Percentiles rank a stretch among this genome's conserved stretches.
phyloP scores from a whole-genome alignment of 257 asterid genomes.

The Asclepias syriaca region DNA sequence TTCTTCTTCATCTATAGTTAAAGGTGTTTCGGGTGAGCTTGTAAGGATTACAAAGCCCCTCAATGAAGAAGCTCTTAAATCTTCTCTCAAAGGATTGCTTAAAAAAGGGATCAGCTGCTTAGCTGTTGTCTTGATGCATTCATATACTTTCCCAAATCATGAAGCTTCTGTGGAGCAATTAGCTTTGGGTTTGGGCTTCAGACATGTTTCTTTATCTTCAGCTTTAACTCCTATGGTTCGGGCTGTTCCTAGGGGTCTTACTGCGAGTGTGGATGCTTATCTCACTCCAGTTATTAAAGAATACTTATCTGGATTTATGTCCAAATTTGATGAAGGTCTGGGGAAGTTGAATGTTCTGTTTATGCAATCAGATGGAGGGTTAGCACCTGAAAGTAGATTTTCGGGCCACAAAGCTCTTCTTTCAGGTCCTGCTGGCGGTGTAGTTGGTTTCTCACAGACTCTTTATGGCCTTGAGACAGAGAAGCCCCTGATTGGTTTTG shows the following conservation, averaged over 20 bases:
- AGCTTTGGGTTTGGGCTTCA: conserved; percentile 80
- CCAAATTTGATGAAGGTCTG: conserved; percentile 78
- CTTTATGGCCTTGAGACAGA: conserved; percentile 75
- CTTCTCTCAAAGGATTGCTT: conserved; percentile 58
- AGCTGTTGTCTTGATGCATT: conserved; percentile 87
- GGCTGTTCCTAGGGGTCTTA: conserved; percentile 95
- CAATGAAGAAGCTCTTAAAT: conserved; percentile 51
- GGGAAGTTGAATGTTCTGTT: conserved; percentile 73
- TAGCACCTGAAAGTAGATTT: conserved; percentile 90
- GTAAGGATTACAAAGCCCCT: conserved; percentile 76
- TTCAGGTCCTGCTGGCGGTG: conserved; percentile 99
- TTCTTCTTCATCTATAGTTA: conserved; percentile 41
- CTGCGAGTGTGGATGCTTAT: conserved; percentile 96
- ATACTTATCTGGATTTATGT: conserved; percentile 79
- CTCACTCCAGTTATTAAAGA: conserved; percentile 91
- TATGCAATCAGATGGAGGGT: conserved; percentile 98
- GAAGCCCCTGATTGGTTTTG: conserved; percentile 92
- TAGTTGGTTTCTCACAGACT: conserved; percentile 95
- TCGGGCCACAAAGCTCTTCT: conserved; percentile 98
- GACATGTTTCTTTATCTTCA: conserved; percentile 85
- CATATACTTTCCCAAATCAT: conserved; percentile 84
- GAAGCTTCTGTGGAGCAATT: conserved; percentile 58
- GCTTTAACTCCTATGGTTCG: conserved; percentile 97
- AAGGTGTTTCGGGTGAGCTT: conserved; percentile 87
- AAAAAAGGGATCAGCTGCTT: conserved; percentile 69